These are phyloP conservation scores for Cryptococcus depauperatus DNA, from an alignment of 1,284 basidiomycete genomes.

Conservation along the genomic window DNA sequence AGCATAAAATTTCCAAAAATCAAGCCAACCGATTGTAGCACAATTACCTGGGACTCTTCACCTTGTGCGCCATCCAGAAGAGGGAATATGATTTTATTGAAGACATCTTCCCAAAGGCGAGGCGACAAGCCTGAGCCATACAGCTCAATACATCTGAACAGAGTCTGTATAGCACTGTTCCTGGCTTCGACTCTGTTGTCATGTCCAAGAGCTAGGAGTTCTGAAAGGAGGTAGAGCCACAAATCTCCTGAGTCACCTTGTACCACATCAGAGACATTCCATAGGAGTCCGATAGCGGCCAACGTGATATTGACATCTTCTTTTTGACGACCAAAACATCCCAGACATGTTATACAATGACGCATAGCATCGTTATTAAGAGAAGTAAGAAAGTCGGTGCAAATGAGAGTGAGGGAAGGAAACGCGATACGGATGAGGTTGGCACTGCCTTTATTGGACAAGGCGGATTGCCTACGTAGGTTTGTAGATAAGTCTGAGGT, in stretches of 20 bases:
- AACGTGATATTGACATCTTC: slow-evolving; percentile 90
- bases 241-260: slow-evolving; percentile 70
- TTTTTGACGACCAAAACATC: slow-evolving; percentile 78
- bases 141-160: slow-evolving; percentile 87
- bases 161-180: slow-evolving; percentile 85
- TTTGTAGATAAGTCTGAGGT: slow-evolving; percentile 1
- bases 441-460: slow-evolving; percentile 29
- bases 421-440: slow-evolving; percentile 63
- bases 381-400: slow-evolving; percentile 73
- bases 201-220: slow-evolving; percentile 71
- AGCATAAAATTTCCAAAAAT: slow-evolving; percentile 73
- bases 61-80: slow-evolving; percentile 64
- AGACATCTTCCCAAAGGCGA: slow-evolving; percentile 76
- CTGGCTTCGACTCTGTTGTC: slow-evolving; percentile 80
- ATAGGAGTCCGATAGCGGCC: slow-evolving; percentile 79
- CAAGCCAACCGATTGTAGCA: slow-evolving; percentile 71
- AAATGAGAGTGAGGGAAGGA: slow-evolving; percentile 86
- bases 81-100: slow-evolving; percentile 84
- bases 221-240: slow-evolving; percentile 85
- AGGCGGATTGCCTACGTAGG: slow-evolving; percentile 12
- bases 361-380: slow-evolving; percentile 72
- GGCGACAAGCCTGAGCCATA: slow-evolving; percentile 75
- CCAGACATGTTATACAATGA: slow-evolving; percentile 79
- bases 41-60: slow-evolving; percentile 82
- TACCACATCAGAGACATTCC: slow-evolving; percentile 89